phyloP scores from a whole-genome alignment of 306 rosid species.

The Prosopis cineraria region DNA sequence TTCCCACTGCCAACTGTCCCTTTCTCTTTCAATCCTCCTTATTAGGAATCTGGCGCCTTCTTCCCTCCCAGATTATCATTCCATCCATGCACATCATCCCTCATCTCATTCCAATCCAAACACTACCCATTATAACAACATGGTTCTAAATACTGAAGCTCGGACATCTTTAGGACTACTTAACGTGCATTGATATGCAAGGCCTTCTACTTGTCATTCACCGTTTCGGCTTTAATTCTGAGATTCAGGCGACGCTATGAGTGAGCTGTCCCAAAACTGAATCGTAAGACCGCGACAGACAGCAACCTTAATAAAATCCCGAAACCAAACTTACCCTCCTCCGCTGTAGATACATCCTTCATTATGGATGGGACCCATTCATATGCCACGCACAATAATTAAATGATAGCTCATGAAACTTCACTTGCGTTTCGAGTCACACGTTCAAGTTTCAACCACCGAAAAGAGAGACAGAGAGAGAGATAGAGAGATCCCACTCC shows the following conservation, averaged over 20 bases:
- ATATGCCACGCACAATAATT: neutral
- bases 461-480: neutral
- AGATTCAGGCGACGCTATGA: too few species aligned
- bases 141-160: neutral
- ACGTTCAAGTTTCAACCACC: conserved; percentile 29
- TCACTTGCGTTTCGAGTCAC: conserved; percentile 37
- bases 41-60: neutral
- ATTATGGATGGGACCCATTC: conserved; percentile 44
- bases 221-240: neutral
- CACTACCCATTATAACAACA: neutral
- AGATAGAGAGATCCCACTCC: conserved; percentile 44
- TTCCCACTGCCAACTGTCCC: conserved; percentile 27
- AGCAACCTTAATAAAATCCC: neutral
- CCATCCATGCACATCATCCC: neutral
- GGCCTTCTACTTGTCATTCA: neutral
- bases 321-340: neutral
- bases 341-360: neutral
- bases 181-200: neutral
- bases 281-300: neutral
- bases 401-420: conserved; percentile 14
- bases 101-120: neutral
- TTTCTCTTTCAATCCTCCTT: neutral
- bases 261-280: neutral
- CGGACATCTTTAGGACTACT: neutral
- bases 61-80: neutral